Evolutionary conservation across 352 stramenopile genomes (phyloP), one percentile per base, ranked within the genome.

Genomic region (Phytophthora quininea): DNA sequence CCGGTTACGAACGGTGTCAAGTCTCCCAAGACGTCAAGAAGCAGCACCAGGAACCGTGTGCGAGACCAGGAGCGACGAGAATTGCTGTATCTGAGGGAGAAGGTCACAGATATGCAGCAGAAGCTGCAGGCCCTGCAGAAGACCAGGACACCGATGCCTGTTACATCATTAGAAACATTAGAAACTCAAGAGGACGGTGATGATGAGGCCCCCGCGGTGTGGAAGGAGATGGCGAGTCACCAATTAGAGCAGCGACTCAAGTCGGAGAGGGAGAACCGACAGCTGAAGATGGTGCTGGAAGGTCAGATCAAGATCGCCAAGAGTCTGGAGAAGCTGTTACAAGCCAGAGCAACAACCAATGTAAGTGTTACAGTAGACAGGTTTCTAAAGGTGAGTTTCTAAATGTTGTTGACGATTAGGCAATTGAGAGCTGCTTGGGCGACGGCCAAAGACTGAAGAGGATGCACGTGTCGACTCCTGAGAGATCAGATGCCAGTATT

Each of bases 271-370:
- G 82, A 91, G 60, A 91, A 91, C 64, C 67, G 78, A 19, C 81
- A 81, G 14, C 67, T 92, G 3, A 83, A 80, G 40, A 45, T 80
- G 19, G 71, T 88, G 40, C 62, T 92, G 14, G 81, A 90, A 58
- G 82, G 74, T 2, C 84, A 92, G 54, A 74, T 92, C 58, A 90
- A 89, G 64, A 74, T 92, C 58, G 81, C 81, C 5, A 82, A 80
- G 50, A 83, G 75, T 54, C 73, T 88, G n/a, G 74, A 85, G 62
- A 84, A 84, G 47, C 32, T 83, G 27, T 54, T 87, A 15, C 66
- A 83, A 49, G 72, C 73, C 12, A 63, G 67, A 33, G 52, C 72
- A 0, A 83, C 69, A 30, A 72, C 67, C 2, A 71, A 67, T 54
- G 76, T 84, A 72, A 9, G 61, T 35, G 31, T 6, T 4, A 33